phyloP scores from a whole-genome alignment of 73 alveolate species.

The Vitrella brassicaformis region DNA sequence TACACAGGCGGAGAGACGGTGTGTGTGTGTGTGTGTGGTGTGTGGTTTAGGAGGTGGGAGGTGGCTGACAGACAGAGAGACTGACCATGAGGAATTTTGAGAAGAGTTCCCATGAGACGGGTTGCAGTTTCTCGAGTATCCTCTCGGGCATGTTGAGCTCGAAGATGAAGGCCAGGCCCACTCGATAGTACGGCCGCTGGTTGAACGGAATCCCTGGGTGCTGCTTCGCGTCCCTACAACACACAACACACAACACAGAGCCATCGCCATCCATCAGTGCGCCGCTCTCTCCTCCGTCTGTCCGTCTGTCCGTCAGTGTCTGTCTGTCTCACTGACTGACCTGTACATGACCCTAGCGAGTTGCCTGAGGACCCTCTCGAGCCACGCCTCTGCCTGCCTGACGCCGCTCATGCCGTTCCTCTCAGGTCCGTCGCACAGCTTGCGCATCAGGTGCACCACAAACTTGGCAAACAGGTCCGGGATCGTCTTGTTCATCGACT shows the following conservation, averaged over 20 bases:
- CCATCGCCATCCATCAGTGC: too few species aligned
- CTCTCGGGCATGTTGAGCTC: neutral
- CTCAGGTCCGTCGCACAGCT: too few species aligned
- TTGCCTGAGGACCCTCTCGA: neutral
- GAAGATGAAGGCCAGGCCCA: conserved; percentile 33
- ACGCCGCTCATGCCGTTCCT: neutral
- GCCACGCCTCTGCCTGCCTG: neutral
- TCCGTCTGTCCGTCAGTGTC: neutral
- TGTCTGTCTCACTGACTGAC: neutral
- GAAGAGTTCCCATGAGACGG: conserved; percentile 3
- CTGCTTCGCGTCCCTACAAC: neutral
- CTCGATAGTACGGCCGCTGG: conserved; percentile 68
- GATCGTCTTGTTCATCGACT: too few species aligned
- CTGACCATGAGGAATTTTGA: conserved; percentile 50
- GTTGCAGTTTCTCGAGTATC: neutral
- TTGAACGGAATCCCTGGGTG: conserved; percentile 30
- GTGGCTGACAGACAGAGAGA: neutral
- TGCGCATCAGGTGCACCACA: too few species aligned
- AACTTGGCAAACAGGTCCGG: too few species aligned
- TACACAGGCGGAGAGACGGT: too few species aligned
- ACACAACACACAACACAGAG: too few species aligned
- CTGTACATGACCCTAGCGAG: neutral
- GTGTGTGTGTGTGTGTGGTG: neutral
- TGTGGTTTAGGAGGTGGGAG: neutral
- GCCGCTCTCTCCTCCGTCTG: too few species aligned